phyloP scores from a whole-genome alignment of 2,329 filamentous ascomycete species.

The Claviceps sp. region DNA sequence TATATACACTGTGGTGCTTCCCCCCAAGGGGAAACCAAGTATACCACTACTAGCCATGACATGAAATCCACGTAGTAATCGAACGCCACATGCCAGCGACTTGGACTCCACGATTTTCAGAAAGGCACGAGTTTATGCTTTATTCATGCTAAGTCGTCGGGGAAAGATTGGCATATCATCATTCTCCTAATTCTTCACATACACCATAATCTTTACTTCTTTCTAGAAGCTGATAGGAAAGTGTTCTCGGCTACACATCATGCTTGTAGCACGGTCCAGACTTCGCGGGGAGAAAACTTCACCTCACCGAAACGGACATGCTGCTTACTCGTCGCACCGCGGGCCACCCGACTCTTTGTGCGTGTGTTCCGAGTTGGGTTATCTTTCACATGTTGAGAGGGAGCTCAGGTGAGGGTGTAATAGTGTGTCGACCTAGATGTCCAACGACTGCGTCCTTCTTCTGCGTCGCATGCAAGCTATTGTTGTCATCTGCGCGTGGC shows the following conservation, averaged over 20 bases:
- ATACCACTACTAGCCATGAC: not conserved
- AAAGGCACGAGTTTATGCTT: not conserved
- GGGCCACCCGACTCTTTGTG: not conserved
- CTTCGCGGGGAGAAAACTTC: not conserved
- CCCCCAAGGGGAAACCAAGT: too few species aligned
- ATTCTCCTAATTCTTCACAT: not conserved
- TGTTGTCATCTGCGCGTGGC: not conserved
- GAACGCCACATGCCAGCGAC: not conserved
- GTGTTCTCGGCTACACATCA: not conserved
- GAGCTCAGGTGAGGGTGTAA: not conserved
- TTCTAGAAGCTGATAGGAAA: too few species aligned
- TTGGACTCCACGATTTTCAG: not conserved
- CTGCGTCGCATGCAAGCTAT: not conserved
- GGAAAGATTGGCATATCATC: not conserved
- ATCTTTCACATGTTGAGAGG: not conserved
- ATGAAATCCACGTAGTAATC: not conserved
- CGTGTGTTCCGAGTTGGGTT: not conserved
- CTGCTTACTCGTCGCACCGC: not conserved
- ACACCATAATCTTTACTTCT: not conserved
- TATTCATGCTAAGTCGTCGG: not conserved
- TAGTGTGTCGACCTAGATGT: not conserved
- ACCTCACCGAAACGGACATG: not conserved
- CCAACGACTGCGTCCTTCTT: conserved; percentile 1
- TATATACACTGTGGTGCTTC: not conserved
- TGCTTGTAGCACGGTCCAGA: not conserved